Evolutionary conservation across 441 rosid genomes (phyloP), one percentile per base, ranked within the genome.

Genomic region (Theobroma grandiflorum): DNA sequence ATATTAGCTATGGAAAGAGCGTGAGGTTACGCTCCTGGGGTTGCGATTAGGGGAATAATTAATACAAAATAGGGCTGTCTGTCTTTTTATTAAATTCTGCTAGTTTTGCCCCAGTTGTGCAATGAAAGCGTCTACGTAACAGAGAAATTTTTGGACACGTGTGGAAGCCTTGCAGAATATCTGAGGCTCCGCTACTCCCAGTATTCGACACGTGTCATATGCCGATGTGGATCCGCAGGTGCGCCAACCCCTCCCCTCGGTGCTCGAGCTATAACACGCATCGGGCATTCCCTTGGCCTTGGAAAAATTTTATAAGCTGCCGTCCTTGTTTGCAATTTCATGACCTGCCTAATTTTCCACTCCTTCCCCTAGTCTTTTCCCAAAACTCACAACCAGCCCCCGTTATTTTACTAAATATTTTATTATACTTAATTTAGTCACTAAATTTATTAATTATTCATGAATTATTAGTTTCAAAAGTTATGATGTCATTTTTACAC

Each of bases 201-300:
- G 4, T 1, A 50, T 0, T 0, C 12, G 85, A 86, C 90, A 86
- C 90, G 88, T 87, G 87, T 75, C 62, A 0, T 1, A 0, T 0
- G 8, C 69, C 73, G 85, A 87, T 83, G 87, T 87, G 89, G 88
- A 76, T 76, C 74, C 35, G 69, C 79, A 20, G 72, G 50, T 72
- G 85, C 84, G 16, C 47, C 10, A 26, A 0, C 12, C 35, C 64
- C 76, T 18, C 12, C 35, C 10, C 52, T 61, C 58, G 11, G 47
- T 38, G 35, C 37, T 74, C 52, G 42, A 20, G 22, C 55, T n/a
- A 3, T 74, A 26, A 16, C 75, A 80, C 84, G 74, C 77, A 82
- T 79, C 85, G 2, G 4, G 43, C 84, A 64, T 76, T 64, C 61
- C 9, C n/a, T 50, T 22, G 8, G 43, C 61, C 20, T 75, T 52